Evolutionary conservation across 1,139 yeast genomes (phyloP), one percentile per base, ranked within the genome.

Genomic region (Kluyveromyces sp.): DNA sequence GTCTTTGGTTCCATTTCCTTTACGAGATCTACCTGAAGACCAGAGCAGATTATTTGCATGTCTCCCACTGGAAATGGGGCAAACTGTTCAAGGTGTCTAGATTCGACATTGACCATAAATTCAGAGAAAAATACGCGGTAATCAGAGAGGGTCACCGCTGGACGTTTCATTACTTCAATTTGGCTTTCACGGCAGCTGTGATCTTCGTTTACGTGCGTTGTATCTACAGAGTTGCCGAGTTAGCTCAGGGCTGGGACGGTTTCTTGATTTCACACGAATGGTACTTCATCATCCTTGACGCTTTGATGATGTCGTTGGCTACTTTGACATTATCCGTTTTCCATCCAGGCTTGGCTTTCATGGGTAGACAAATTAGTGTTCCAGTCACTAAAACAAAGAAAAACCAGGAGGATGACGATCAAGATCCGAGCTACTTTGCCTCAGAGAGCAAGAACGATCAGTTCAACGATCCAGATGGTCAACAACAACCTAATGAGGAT

Each of bases 181-280:
- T 69, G 30, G 80, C 74, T 1, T 61, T 80, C 15, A 68, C 81
- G 0, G 40, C 67, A 8, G 71, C 84, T 1, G 80, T 82, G 2
- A 26, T 80, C 8, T 73, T 76, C 11, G 72, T 87, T 35, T 83
- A 75, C 55, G 72, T 78, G 42, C 77, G 96, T 63, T 84, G 94
- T 61, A 69, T 83, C 33, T 89, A 86, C 64, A 76, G 96, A 65
- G 79, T 87, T 43, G 76, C 79, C 17, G 96, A 89, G 62, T 71
- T 88, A 47, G 69, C 82, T 3, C 77, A 81, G 56, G 96, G 96
- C 13, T 88, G 88, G 78, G 43, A 56, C 3, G 95, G 96, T 0
- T 74, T 70, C 49, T 68, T 88, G 51, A 80, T 86, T 46, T 64
- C 68, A 1, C 80, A 80, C 54, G 97, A 92, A 64, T 73, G 73